Conservation (phyloP, 164 flowering plant genomes). For the Paratinospora sagittata region DNA sequence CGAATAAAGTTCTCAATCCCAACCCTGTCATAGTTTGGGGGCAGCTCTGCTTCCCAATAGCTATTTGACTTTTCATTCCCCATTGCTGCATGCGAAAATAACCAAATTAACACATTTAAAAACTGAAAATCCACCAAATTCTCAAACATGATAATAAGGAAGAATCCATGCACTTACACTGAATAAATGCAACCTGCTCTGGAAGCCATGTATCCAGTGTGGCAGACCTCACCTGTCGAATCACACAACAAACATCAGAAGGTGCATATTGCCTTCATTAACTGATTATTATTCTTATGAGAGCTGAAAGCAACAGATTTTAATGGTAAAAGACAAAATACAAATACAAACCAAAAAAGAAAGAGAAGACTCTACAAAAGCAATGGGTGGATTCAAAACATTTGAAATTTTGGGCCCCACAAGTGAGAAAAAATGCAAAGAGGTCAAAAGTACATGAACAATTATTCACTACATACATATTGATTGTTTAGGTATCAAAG, state of each 20-base stretch:
- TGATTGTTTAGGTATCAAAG: too few species aligned
- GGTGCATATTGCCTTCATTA: neutral
- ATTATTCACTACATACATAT: too few species aligned
- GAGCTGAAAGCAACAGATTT: too few species aligned
- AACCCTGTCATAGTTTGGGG: slow-evolving; percentile 87
- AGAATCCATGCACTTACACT: slow-evolving; percentile 42
- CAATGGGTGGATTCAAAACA: too few species aligned
- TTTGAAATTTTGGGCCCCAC: too few species aligned
- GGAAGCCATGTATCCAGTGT: slow-evolving; percentile 97
- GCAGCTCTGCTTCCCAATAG: slow-evolving; percentile 94
- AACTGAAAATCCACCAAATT: neutral
- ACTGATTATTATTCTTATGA: too few species aligned
- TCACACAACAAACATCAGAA: slow-evolving; percentile 3
- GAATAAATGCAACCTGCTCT: slow-evolving; percentile 94
- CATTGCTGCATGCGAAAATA: slow-evolving; percentile 52
- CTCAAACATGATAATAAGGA: neutral
- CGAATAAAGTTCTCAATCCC: slow-evolving; percentile 94
- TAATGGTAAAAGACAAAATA: too few species aligned
- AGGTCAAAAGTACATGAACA: too few species aligned
- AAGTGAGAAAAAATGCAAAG: too few species aligned
- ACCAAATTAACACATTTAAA: neutral
- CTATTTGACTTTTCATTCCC: slow-evolving; percentile 81
- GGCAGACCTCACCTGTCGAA: slow-evolving; percentile 81
- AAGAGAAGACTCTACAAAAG: too few species aligned
- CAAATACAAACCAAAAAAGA: too few species aligned